Conservation (phyloP, 768 basidiomycete species). For the Kwoniella dendrophila region DNA sequence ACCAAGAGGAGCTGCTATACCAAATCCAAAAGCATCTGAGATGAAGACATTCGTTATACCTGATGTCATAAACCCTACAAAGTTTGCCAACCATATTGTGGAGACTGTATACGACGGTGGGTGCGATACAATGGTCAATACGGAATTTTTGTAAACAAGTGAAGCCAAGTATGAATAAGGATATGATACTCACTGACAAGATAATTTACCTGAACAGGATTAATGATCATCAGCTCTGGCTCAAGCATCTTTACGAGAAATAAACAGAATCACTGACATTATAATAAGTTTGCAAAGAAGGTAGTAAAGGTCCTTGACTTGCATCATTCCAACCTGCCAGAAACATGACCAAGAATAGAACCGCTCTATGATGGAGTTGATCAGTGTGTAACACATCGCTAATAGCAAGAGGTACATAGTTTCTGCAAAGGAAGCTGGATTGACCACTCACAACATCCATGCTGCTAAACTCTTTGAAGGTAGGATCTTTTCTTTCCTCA, state of each 20-base stretch:
- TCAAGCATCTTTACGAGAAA: neutral
- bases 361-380: conserved; percentile 12
- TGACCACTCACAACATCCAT: conserved; percentile 34
- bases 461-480: conserved; percentile 15
- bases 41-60: conserved; percentile 61
- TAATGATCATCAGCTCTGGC: neutral
- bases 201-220: conserved; percentile 34
- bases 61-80: conserved; percentile 60
- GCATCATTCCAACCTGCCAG: conserved; percentile 74
- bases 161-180: neutral
- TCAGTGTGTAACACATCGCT: no score
- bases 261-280: conserved; percentile 51
- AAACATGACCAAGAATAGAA: conserved; percentile 43
- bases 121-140: no score
- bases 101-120: conserved; percentile 58
- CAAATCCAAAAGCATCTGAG: conserved; percentile 55
- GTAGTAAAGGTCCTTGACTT: conserved; percentile 72
- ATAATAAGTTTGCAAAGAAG: conserved; percentile 67
- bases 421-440: neutral
- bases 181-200: conserved; percentile 33
- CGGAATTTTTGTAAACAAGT: neutral
- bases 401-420: neutral
- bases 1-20: conserved; percentile 42
- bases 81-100: conserved; percentile 63
- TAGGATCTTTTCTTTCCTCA: conserved; percentile 24